A percentile compares a stretch with the other conserved stretches of the same genome.
These are phyloP conservation scores for Globisporangium solare DNA, from an alignment of 352 stramenopile species.

Conservation along the genomic window DNA sequence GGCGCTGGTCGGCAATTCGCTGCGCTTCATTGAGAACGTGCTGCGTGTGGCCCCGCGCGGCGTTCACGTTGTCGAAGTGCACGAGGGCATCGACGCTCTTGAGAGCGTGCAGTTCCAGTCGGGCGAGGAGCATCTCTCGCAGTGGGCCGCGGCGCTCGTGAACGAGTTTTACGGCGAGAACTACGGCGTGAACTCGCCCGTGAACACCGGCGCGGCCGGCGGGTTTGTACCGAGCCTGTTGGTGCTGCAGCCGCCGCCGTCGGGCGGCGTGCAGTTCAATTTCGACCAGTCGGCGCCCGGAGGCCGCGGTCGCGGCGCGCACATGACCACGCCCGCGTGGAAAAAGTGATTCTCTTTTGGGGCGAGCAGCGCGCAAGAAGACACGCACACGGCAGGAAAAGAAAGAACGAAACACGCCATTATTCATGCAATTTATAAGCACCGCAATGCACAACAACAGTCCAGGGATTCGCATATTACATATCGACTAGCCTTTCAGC, in stretches of 20 bases:
- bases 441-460: no score
- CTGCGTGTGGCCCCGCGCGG: slow-evolving; percentile 51
- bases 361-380: background rate
- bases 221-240: slow-evolving; percentile 18
- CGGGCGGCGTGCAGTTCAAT: slow-evolving; percentile 6
- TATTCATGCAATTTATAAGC: background rate
- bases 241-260: slow-evolving; percentile 18
- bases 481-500: background rate
- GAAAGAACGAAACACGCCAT: slow-evolving; percentile 3
- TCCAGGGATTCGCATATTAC: no score
- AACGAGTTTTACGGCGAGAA: slow-evolving; percentile 84
- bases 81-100: slow-evolving; percentile 72
- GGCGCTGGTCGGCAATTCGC: slow-evolving; percentile 67
- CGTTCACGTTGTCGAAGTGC: slow-evolving; percentile 49
- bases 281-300: slow-evolving; percentile 20
- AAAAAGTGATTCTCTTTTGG: slow-evolving; percentile 37
- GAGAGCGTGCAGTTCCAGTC: slow-evolving; percentile 76
- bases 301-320: slow-evolving; percentile 49
- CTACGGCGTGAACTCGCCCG: slow-evolving; percentile 70
- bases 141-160: slow-evolving; percentile 66
- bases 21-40: slow-evolving; percentile 79
- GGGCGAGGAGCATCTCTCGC: slow-evolving; percentile 47
- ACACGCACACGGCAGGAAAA: background rate
- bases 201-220: slow-evolving; percentile 21
- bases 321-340: slow-evolving; percentile 70